Conservation (phyloP, 208 protist species). For the Blechomonas ayalai region DNA sequence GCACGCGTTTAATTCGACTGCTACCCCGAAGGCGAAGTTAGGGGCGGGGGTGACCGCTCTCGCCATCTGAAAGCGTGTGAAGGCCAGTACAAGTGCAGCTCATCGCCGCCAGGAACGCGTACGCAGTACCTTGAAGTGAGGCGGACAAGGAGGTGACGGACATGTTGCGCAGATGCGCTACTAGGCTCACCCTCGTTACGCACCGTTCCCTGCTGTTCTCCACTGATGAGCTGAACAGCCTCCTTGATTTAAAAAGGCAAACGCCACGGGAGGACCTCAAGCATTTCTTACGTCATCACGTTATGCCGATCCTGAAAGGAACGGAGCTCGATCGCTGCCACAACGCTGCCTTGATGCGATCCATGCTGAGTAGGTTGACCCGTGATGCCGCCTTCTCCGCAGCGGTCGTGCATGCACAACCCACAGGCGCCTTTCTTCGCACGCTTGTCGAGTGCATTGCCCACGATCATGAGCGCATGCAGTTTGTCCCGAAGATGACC, state of each 20-base stretch:
- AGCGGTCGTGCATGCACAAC: conserved; percentile 37
- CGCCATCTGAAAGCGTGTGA: no score
- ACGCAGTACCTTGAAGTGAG: no score
- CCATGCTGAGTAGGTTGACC: conserved; percentile 47
- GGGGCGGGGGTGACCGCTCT: no score
- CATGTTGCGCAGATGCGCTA: conserved; percentile 9
- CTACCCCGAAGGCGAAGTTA: no score
- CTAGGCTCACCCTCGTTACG: conserved; percentile 2
- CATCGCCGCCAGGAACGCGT: no score
- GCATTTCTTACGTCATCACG: conserved; percentile 37
- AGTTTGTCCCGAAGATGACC: conserved; percentile 66
- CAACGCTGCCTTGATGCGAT: conserved; percentile 36
- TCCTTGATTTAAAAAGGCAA: conserved; percentile 37
- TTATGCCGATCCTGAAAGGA: conserved; percentile 61
- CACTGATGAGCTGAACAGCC: conserved; percentile 32
- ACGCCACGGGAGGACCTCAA: conserved; percentile 29
- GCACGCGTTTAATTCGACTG: no score
- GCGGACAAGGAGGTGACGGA: no score
- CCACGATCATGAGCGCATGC: conserved; percentile 61
- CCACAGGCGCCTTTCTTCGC: conserved; percentile 40
- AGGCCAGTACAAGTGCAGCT: no score
- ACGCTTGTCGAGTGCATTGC: conserved; percentile 50
- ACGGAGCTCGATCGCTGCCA: conserved; percentile 52
- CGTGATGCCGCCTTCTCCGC: conserved; percentile 75
- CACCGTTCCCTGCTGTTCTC: conserved; percentile 7